phyloP scores from a whole-genome alignment of 192 early-diverging fungal species.

The Rhizophlyctis rosea region DNA sequence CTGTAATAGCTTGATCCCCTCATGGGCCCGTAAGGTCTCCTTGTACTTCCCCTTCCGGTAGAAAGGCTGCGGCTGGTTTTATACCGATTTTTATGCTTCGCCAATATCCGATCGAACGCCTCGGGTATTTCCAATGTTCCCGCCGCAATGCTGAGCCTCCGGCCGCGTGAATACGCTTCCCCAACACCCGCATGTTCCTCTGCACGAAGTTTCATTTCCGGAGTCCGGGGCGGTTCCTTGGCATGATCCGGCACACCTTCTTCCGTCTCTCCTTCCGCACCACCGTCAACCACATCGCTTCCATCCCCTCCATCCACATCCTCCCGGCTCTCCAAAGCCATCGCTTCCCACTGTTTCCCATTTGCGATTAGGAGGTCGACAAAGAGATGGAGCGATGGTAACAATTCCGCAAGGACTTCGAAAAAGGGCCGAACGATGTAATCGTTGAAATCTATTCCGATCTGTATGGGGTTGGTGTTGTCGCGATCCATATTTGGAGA shows the following conservation, averaged over 20 bases:
- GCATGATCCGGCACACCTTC: too few relatives aligned
- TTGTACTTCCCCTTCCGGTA: too few relatives aligned
- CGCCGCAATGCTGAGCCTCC: constrained; percentile 38
- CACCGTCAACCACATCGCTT: neutral
- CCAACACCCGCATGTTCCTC: too few relatives aligned
- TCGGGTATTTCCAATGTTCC: constrained; percentile 46
- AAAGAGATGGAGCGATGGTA: constrained; percentile 63
- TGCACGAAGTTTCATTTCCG: too few relatives aligned
- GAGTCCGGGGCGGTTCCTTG: too few relatives aligned
- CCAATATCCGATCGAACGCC: constrained; percentile 16
- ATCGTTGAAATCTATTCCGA: constrained; percentile 79
- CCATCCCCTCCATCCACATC: too few relatives aligned
- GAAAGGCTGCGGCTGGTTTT: constrained; percentile 20
- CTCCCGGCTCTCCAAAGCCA: constrained; percentile 17
- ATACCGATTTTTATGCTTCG: constrained; percentile 18
- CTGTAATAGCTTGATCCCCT: too few relatives aligned
- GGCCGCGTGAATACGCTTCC: constrained; percentile 17
- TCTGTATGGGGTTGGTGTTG: constrained; percentile 56
- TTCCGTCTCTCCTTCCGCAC: neutral
- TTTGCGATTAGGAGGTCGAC: constrained; percentile 58
- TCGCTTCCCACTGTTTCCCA: constrained; percentile 51
- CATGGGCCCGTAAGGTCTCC: too few relatives aligned
- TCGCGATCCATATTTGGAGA: constrained; percentile 89
- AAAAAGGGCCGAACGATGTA: constrained; percentile 87
- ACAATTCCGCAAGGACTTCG: constrained; percentile 71